Base-by-base conservation (phyloP, 768 basidiomycete genomes). In the Strobilomyces echinocephalus region DNA sequence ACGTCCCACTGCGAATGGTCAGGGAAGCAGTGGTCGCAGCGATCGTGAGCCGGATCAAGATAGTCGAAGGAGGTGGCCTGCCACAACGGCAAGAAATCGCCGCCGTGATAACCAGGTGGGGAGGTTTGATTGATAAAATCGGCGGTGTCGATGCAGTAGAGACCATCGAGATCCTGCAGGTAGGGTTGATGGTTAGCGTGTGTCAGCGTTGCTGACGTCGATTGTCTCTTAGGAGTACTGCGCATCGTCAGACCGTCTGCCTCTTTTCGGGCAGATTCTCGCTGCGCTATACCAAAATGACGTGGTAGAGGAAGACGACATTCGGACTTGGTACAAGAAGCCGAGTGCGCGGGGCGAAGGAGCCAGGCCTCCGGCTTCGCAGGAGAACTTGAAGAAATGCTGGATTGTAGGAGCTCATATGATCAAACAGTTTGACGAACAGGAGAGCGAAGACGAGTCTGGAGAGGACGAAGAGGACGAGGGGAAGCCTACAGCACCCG, bases 281-380 rank as follows among this genome's bases (percentile, higher is more conserved):
- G 87, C 87, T 30, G 85, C 86, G 4, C 74, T 94, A 14, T 99
- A 97, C 69, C 89, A 95, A 64, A 78, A 79, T n/a, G 95, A 99
- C 67, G 80, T 97, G 42, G 84, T 97, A 3, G 89, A 90, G 46
- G 93, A 94, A 63, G 88, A 91, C 47, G 87, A 92, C 58, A 87
- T 97, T 59, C 82, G 90, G n/a, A 76, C 73, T 46, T 99, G 95
- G 95, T 85, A 94, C 69, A 73, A 68, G 49, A 76, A 72, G 46
- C 77, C 80, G 21, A 72, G 64, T 45, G 81, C 84, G 28, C 78
- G 76, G 64, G 88, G 79, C 31, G 74, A 74, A 48, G 79, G 74
- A 8, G 58, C 74, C 21, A 75, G 74, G 48, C 56, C 70, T 12
- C 74, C 73, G 5, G 56, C 61, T 20, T 63, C 74, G 35, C 64